These are phyloP conservation scores for Serendipita sp. DNA, from an alignment of 768 basidiomycete genomes.

Conservation along the genomic window DNA sequence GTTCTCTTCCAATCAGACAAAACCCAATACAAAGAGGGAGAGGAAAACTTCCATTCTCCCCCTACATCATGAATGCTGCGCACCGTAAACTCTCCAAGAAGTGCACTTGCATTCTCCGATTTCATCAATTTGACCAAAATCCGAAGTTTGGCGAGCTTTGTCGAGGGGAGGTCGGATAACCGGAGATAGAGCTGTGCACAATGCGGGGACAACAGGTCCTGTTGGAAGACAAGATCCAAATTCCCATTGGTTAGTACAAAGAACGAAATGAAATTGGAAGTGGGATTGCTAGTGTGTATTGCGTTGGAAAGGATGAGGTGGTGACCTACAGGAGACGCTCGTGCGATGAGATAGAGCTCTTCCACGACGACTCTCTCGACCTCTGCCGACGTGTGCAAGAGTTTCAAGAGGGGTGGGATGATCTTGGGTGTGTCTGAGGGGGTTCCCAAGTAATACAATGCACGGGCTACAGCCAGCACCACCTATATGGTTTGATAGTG, in stretches of 20 bases:
- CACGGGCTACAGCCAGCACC: conserved; percentile 55
- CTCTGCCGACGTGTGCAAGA: conserved; percentile 47
- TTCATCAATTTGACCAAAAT: conserved; percentile 53
- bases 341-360: conserved; percentile 52
- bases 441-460: conserved; percentile 60
- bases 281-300: neutral
- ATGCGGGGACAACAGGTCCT: conserved; percentile 50
- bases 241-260: neutral
- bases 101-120: conserved; percentile 46
- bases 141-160: conserved; percentile 62
- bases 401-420: conserved; percentile 55
- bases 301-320: neutral
- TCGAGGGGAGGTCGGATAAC: conserved; percentile 44
- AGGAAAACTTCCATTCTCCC: neutral
- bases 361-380: conserved; percentile 59
- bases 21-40: too few species aligned
- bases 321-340: conserved; percentile 44
- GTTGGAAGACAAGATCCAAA: too few species aligned
- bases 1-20: too few species aligned
- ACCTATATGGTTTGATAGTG: too few species aligned
- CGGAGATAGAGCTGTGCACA: conserved; percentile 56
- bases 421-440: conserved; percentile 39
- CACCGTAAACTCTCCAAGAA: conserved; percentile 64
- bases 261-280: conserved; percentile 4
- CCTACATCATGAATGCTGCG: too few species aligned